Base-by-base conservation (phyloP, 805 yeast species). In the Saccharomycopsis fibuligera region DNA sequence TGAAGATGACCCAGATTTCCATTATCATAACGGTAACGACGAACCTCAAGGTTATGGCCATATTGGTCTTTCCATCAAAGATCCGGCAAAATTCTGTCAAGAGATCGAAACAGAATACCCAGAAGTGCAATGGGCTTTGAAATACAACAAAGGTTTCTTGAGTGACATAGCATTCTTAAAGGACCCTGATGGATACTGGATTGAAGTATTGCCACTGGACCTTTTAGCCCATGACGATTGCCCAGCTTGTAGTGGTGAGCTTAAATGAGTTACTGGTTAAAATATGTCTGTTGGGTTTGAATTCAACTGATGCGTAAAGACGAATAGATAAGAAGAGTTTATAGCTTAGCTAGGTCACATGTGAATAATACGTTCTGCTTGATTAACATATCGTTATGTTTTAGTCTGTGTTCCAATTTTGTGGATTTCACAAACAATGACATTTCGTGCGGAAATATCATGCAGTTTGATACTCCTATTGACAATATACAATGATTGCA, bases 111-210 rank as follows among this genome's bases (percentile, higher is more conserved):
- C 65, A 47, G 63, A 70, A 44, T 67, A 60, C 46, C 72, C 72
- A 22, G 72, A 65, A 35, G 69, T 72, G 56, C 68, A 72, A 51
- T 85, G 89, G 83, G 66, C 77, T 3, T 67, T 73, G 46, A 76
- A 76, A 59, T 80, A 63, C 62, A 73, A 79, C 57, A 69, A 75
- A 50, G 83, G 83, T 30, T 72, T 68, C 35, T 58, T 79, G 67
- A 76, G 78, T 57, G 66, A 71, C 48, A 68, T 83, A 62, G 97
- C 87, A 2, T 83, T 87, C 58, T 64, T 91, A 48, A 70, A 73
- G 51, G 99, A 91, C 61, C 97, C 97, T 12, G 98, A 91, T 67
- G 88, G 89, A 61, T 93, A 91, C 70, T 74, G 81, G 50, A 71
- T 91, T 57, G 96, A 89, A 68, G 73, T 90, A 47, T 66, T 83